Evolutionary conservation across 2,329 filamentous ascomycete genomes (phyloP).

Genomic region (Graphilbum ipis-grandicollis): DNA sequence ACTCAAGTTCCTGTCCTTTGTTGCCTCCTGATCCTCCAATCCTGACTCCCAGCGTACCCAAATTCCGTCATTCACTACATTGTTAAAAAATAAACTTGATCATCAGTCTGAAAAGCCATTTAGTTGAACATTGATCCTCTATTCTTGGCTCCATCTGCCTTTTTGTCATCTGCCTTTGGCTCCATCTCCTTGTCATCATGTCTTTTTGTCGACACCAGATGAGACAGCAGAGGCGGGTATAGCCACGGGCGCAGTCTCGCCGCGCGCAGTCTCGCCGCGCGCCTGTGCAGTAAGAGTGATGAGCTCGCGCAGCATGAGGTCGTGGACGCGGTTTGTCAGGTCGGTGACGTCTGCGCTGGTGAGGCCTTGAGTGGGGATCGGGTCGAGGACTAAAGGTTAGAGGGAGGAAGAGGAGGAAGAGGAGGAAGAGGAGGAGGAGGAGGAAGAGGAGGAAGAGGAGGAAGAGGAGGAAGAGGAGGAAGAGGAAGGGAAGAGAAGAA

Average conservation of each 20-base stretch:
- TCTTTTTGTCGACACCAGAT: conserved; percentile 4
- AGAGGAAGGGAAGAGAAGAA: not conserved
- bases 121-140: too few relatives aligned
- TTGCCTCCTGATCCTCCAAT: too few relatives aligned
- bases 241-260: not conserved
- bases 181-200: too few relatives aligned
- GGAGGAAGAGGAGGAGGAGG: not conserved
- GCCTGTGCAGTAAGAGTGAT: conserved; percentile 33
- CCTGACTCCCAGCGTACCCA: too few relatives aligned
- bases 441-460: conserved; percentile 1
- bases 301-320: conserved; percentile 58
- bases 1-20: too few relatives aligned
- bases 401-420: conserved; percentile 2
- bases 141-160: too few relatives aligned
- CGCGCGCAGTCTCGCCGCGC: conserved; percentile 11
- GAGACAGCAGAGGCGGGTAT: conserved; percentile 3
- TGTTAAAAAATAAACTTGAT: too few relatives aligned
- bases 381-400: conserved; percentile 46
- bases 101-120: too few relatives aligned
- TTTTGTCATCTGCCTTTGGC: conserved; percentile 1
- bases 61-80: too few relatives aligned
- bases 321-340: conserved; percentile 48
- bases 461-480: not conserved
- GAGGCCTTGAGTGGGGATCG: conserved; percentile 60
- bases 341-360: conserved; percentile 62